These are phyloP conservation scores for Oldenlandia corymbosa DNA, from an alignment of 257 asterid genomes.

Conservation along the genomic window DNA sequence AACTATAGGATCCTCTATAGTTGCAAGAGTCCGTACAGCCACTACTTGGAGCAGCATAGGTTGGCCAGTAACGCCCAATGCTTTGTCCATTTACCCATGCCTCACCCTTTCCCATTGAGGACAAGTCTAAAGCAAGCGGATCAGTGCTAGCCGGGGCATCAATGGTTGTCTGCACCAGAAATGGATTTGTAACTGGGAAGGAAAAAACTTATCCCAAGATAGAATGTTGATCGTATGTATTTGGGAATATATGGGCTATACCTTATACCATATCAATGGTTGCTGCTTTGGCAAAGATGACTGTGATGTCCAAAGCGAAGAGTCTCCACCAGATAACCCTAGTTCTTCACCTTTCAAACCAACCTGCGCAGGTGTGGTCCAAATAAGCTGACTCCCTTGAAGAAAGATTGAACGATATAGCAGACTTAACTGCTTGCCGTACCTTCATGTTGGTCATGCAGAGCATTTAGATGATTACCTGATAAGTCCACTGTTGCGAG, in stretches of 20 bases:
- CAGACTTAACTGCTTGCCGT: too few relatives aligned
- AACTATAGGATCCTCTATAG: constrained; percentile 55
- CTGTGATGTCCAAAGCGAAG: constrained; percentile 61
- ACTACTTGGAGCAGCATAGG: constrained; percentile 34
- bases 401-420: too few relatives aligned
- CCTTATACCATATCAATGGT: constrained; percentile 94
- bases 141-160: constrained; percentile 65
- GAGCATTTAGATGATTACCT: constrained; percentile 33
- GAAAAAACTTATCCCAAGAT: neutral
- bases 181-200: neutral
- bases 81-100: constrained; percentile 96
- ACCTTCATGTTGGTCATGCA: too few relatives aligned
- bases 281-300: constrained; percentile 63
- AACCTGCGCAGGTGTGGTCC: constrained; percentile 36
- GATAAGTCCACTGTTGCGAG: constrained; percentile 61
- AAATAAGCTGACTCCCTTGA: too few relatives aligned
- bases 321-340: constrained; percentile 51
- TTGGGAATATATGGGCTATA: constrained; percentile 17
- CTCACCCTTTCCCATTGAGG: constrained; percentile 78
- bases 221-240: neutral
- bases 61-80: constrained; percentile 93
- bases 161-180: constrained; percentile 43
- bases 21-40: constrained; percentile 63
- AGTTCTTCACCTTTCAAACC: constrained; percentile 78
- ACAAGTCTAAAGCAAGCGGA: constrained; percentile 71